Evolutionary conservation across 2,329 filamentous ascomycete genomes (phyloP).

Genomic region (Aspergillus niger): DNA sequence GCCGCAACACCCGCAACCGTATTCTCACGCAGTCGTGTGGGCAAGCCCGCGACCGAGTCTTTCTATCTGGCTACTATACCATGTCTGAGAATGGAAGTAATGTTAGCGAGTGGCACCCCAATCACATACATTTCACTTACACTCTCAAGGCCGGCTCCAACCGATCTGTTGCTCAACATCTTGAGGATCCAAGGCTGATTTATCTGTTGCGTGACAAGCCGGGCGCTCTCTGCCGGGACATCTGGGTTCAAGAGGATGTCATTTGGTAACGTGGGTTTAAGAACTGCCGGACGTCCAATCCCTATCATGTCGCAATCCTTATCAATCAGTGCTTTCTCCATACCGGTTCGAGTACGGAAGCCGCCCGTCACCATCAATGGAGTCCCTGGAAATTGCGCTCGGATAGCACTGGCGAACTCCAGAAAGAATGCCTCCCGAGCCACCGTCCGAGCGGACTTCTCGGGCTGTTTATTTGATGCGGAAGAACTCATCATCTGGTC

Average conservation of each 20-base stretch:
- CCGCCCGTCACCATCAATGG: conserved; percentile 60
- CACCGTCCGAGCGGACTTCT: conserved; percentile 23
- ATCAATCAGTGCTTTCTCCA: conserved; percentile 47
- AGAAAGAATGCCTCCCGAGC: conserved; percentile 64
- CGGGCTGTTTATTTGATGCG: not conserved
- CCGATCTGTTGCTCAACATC: not conserved
- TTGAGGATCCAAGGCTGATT: not conserved
- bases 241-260: not conserved
- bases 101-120: not conserved
- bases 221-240: not conserved
- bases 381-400: conserved; percentile 44
- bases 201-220: not conserved
- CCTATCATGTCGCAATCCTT: conserved; percentile 50
- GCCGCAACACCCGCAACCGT: too few species aligned
- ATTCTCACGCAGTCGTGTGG: not conserved
- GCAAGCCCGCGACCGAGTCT: not conserved
- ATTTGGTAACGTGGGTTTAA: conserved; percentile 33
- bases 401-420: conserved; percentile 56
- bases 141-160: not conserved
- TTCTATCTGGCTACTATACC: not conserved
- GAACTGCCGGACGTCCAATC: conserved; percentile 44
- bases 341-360: conserved; percentile 53
- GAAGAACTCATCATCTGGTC: not conserved
- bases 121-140: not conserved
- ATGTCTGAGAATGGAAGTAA: not conserved